Evolutionary conservation across 345 rosid genomes (phyloP).

Genomic region (Populus davidiana): DNA sequence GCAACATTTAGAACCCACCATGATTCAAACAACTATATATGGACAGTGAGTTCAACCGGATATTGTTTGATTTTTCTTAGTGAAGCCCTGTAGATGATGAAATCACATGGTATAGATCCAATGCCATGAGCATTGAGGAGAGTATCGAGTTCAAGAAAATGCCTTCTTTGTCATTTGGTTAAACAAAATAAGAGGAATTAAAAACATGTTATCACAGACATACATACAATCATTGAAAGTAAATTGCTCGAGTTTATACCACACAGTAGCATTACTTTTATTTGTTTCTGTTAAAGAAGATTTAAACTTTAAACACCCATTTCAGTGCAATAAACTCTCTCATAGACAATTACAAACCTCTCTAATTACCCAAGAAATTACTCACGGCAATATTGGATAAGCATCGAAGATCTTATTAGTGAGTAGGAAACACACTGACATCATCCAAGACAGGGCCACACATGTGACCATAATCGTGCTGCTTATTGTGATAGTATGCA

Average conservation of each 20-base stretch:
- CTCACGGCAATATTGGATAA: not conserved
- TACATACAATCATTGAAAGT: not conserved
- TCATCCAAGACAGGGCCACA: conserved; percentile 87
- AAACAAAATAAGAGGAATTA: not conserved
- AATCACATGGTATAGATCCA: not conserved
- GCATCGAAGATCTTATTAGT: not conserved
- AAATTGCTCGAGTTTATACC: not conserved
- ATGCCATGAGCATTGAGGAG: not conserved
- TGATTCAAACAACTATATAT: not conserved
- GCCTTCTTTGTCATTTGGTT: not conserved
- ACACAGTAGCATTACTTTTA: not conserved
- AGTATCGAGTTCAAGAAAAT: not conserved
- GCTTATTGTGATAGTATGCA: conserved; percentile 65
- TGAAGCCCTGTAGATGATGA: not conserved
- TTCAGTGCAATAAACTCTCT: not conserved
- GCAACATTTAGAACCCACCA: not conserved
- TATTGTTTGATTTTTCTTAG: not conserved
- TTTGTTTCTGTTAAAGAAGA: not conserved
- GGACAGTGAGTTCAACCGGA: not conserved
- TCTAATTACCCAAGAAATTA: not conserved
- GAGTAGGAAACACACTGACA: conserved; percentile 40
- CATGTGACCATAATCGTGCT: conserved; percentile 67
- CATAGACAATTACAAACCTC: not conserved
- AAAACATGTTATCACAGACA: not conserved
- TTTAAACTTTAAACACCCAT: not conserved